phyloP scores from a whole-genome alignment of 2,329 filamentous ascomycete species.

The Pseudocercospora fuligena region DNA sequence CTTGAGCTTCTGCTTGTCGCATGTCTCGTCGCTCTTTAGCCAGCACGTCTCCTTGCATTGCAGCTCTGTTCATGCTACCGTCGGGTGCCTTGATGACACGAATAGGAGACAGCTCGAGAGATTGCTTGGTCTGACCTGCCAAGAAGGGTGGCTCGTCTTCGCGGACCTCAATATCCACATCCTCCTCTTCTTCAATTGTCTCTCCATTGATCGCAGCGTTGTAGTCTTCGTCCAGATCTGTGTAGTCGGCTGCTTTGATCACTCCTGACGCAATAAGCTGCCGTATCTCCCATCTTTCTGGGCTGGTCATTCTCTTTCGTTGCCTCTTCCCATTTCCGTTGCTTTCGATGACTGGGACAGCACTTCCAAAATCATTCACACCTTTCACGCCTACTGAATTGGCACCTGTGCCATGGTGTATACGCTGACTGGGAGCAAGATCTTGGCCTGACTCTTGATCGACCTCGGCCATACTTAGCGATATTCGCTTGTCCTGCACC shows the following conservation, averaged over 20 bases:
- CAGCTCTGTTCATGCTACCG: conserved; percentile 95
- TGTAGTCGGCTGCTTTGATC: conserved; percentile 89
- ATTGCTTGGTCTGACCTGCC: conserved; percentile 94
- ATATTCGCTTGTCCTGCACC: conserved; percentile 79
- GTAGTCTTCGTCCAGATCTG: conserved; percentile 92
- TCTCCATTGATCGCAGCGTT: conserved; percentile 85
- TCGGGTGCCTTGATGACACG: conserved; percentile 96
- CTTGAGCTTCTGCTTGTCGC: conserved; percentile 84
- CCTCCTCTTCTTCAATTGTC: conserved; percentile 90
- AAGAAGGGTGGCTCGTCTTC: conserved; percentile 97
- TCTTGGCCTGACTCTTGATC: conserved; percentile 89
- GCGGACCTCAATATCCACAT: conserved; percentile 93
- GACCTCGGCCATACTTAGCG: conserved; percentile 95
- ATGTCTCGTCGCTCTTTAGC: conserved; percentile 90
- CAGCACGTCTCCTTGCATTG: conserved; percentile 87
- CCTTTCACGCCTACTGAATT: conserved; percentile 84
- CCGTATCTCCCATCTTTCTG: conserved; percentile 95
- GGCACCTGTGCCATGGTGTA: conserved; percentile 87
- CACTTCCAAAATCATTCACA: conserved; percentile 50
- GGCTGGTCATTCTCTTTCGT: conserved; percentile 93
- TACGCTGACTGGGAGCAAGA: conserved; percentile 73
- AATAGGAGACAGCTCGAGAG: conserved; percentile 91
- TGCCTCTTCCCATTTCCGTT: conserved; percentile 61
- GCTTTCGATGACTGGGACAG: conserved; percentile 66
- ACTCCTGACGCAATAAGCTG: conserved; percentile 96